These are phyloP conservation scores for Kuraishia piskuri DNA, from an alignment of 805 yeast species.

Conservation along the genomic window DNA sequence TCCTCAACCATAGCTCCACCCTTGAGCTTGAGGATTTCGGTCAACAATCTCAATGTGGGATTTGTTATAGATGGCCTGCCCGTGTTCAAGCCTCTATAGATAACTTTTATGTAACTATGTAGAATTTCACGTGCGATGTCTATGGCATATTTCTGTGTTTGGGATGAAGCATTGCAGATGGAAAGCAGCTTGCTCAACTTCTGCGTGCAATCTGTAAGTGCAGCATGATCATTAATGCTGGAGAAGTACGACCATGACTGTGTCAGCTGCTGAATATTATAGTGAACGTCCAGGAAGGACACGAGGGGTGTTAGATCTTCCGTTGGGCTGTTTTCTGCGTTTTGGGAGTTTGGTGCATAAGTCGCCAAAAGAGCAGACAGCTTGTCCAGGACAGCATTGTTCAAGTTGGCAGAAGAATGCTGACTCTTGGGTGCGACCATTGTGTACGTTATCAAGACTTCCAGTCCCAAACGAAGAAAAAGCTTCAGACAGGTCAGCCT, in stretches of 20 bases:
- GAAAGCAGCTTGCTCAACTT: slow-evolving; percentile 29
- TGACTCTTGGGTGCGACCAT: not conserved
- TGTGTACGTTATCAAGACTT: not conserved
- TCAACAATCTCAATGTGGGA: slow-evolving; percentile 52
- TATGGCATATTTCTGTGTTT: slow-evolving; percentile 17
- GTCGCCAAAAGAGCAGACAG: slow-evolving; percentile 10
- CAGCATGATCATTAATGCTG: slow-evolving; percentile 42
- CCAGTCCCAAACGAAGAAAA: not conserved
- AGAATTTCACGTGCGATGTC: slow-evolving; percentile 45
- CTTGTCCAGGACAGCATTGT: slow-evolving; percentile 8
- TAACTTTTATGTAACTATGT: slow-evolving; percentile 45
- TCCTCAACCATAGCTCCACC: slow-evolving; percentile 45
- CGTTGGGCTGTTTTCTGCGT: not conserved
- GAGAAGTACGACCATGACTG: slow-evolving; percentile 32
- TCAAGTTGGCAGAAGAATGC: slow-evolving; percentile 9
- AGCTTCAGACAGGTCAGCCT: not conserved
- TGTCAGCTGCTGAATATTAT: slow-evolving; percentile 24
- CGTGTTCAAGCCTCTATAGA: slow-evolving; percentile 60
- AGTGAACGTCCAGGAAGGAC: slow-evolving; percentile 20
- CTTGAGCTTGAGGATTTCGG: slow-evolving; percentile 38
- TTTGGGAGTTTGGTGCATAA: not conserved
- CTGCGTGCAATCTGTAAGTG: slow-evolving; percentile 35
- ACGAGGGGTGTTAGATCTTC: slow-evolving; percentile 10
- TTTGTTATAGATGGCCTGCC: slow-evolving; percentile 49
- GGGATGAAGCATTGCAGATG: slow-evolving; percentile 11